These are phyloP conservation scores for Penicillium sp. DNA, from an alignment of 2,329 filamentous ascomycete genomes.

Conservation along the genomic window DNA sequence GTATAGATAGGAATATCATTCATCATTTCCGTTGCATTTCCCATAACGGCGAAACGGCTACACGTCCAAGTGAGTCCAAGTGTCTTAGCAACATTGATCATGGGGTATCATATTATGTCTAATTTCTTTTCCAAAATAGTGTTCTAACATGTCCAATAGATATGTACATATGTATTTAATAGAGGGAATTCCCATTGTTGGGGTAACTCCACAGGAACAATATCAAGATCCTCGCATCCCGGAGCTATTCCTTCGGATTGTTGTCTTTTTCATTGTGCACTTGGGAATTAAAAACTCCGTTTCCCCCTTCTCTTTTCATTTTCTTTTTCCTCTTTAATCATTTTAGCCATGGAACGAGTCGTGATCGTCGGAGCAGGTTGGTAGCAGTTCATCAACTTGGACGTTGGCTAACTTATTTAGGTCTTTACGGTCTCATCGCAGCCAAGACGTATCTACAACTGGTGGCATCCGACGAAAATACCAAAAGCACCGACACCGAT, in stretches of 20 bases:
- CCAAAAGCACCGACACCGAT: not conserved
- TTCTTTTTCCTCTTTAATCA: not conserved
- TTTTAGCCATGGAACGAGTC: conserved; percentile 19
- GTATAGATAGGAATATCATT: no score
- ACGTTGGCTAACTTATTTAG: conserved; percentile 11
- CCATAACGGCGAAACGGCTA: not conserved
- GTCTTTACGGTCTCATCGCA: conserved; percentile 30
- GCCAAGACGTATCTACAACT: conserved; percentile 34
- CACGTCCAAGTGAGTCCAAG: not conserved
- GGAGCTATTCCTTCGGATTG: conserved; percentile 9
- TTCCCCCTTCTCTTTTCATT: not conserved
- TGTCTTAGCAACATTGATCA: not conserved
- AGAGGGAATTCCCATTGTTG: not conserved
- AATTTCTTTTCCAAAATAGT: no score
- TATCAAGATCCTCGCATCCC: conserved; percentile 1
- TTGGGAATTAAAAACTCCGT: not conserved
- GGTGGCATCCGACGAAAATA: not conserved
- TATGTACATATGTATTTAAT: no score
- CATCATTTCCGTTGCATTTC: not conserved
- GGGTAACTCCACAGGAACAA: conserved; percentile 22
- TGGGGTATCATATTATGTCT: no score
- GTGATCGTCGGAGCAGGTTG: conserved; percentile 24
- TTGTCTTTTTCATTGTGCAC: conserved; percentile 1
- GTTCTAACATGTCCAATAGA: no score
- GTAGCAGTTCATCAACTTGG: not conserved